Conservation (phyloP, 495 filamentous ascomycete genomes). For the Rusavskia elegans region DNA sequence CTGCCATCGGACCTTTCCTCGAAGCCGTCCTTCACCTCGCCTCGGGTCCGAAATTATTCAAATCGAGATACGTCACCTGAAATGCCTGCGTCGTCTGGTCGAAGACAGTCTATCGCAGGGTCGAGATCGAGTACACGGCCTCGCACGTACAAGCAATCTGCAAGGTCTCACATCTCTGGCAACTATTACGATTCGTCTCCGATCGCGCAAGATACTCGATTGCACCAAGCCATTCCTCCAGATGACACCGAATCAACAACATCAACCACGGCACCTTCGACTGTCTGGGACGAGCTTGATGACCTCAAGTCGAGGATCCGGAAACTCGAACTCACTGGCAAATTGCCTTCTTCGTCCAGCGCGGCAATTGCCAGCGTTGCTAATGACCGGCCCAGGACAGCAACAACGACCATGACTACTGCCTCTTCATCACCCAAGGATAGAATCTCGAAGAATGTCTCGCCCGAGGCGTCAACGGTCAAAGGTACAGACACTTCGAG, state of each 20-base stretch:
- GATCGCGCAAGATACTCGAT: constrained; percentile 20
- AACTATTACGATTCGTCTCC: constrained; percentile 30
- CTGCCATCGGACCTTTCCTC: constrained; percentile 23
- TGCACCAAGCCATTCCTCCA: constrained; percentile 32
- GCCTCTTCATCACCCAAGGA: constrained; percentile 75
- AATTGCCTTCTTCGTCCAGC: constrained; percentile 62
- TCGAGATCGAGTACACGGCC: constrained; percentile 8
- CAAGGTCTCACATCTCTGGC: constrained; percentile 36
- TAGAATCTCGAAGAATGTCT: constrained; percentile 33
- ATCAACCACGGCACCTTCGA: constrained; percentile 77
- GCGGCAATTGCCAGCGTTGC: constrained; percentile 54
- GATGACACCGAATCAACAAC: constrained; percentile 67
- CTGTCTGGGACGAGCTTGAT: constrained; percentile 95
- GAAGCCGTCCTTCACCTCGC: constrained; percentile 25
- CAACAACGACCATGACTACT: constrained; percentile 85
- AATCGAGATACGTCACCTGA: constrained; percentile 30
- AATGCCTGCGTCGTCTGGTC: constrained; percentile 22
- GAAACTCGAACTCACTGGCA: constrained; percentile 81
- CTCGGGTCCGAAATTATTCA: constrained; percentile 23
- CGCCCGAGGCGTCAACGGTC: constrained; percentile 28
- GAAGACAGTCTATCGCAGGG: constrained; percentile 32
- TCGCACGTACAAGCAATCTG: constrained; percentile 36
- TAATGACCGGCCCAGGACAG: constrained; percentile 73
- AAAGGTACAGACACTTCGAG: constrained; percentile 13
- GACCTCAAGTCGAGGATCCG: constrained; percentile 89